Evolutionary conservation across 306 rosid genomes (phyloP).

Genomic region (Boehmeria nivea): DNA sequence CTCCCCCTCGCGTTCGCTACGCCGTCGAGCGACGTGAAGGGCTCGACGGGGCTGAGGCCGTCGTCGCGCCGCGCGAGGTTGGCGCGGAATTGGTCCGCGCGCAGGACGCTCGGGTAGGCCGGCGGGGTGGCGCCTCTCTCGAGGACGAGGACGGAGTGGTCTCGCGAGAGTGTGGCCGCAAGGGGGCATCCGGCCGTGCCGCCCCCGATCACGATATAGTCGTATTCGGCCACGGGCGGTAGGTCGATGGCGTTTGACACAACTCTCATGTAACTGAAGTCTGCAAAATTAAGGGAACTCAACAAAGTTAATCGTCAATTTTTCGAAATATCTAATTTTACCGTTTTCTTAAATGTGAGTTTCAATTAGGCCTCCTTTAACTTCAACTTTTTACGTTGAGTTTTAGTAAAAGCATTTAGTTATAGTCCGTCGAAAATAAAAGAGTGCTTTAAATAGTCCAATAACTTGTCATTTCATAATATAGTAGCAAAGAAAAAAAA

Average conservation of each 20-base stretch:
- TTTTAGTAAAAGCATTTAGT: too few relatives aligned
- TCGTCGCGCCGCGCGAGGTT: slow-evolving; percentile 10
- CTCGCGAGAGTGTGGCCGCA: slow-evolving; percentile 27
- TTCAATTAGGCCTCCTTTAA: too few relatives aligned
- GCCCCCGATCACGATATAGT: slow-evolving; percentile 29
- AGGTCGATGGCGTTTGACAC: slow-evolving; percentile 10
- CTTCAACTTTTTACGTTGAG: too few relatives aligned
- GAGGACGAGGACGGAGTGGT: slow-evolving; percentile 19
- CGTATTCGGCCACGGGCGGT: slow-evolving; percentile 12
- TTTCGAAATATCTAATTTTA: too few relatives aligned
- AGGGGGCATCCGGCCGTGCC: slow-evolving; percentile 30
- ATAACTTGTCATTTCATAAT: too few relatives aligned
- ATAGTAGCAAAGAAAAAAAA: too few relatives aligned
- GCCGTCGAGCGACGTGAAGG: slow-evolving; percentile 21
- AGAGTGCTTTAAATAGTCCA: too few relatives aligned
- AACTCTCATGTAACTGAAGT: slow-evolving; percentile 17
- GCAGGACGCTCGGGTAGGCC: slow-evolving; percentile 1
- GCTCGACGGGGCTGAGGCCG: slow-evolving; percentile 3
- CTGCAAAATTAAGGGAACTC: too few relatives aligned
- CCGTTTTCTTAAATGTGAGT: too few relatives aligned
- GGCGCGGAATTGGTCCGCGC: neutral
- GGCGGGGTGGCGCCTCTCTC: slow-evolving; percentile 25
- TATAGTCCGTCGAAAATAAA: too few relatives aligned
- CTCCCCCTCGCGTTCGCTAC: slow-evolving; percentile 15
- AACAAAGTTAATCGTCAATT: too few relatives aligned